Base-by-base conservation (phyloP, 495 filamentous ascomycete genomes). In the Wilcoxina mikolae region DNA sequence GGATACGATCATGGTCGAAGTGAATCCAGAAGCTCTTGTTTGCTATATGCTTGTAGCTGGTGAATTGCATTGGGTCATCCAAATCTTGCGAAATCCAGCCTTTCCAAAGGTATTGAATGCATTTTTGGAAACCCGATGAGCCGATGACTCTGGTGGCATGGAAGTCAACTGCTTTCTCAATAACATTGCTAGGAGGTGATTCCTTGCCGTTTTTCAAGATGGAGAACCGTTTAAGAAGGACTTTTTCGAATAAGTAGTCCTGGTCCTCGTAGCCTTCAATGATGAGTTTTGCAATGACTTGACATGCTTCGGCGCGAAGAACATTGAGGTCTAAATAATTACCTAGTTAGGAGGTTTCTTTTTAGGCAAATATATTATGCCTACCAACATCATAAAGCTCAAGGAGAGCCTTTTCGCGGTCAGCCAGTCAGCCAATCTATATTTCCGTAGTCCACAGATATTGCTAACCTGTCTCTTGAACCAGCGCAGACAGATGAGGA, bases 11-110 rank as follows among this genome's bases (percentile, higher is more conserved):
- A 0, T 93, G 91, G 60, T 95, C 83, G 56, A 98, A 78, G 66
- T 98, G 91, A 4, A 71, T 69, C 74, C 78, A 78, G 64, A 88
- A 93, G 28, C 71, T 71, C 2, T 78, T 79, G 60, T 88, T 83
- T 42, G 76, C 81, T 61, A 83, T 84, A 15, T 83, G 70, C 61
- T 78, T 76, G 70, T 94, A 98, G 60, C 83, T 78, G 24, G 94
- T 76, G 60, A 96, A 98, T 23, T 77, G 80, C 11, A 80, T 78
- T 3, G 89, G 86, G 60, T 96, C 87, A 38, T 84, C 77, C 53
- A 94, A 84, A 56, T 96, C 85, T 64, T 96, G 91, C 10, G 90
- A 78, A n/a, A 95, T 75, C 91, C 91, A 98, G 38, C 91, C 91
- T 54, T 76, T 78, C 91, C 91, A 98, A 46, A 98, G 81, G 61